Base-by-base conservation (phyloP, 2,329 filamentous ascomycete species). In the Clarireedia homoeocarpa region DNA sequence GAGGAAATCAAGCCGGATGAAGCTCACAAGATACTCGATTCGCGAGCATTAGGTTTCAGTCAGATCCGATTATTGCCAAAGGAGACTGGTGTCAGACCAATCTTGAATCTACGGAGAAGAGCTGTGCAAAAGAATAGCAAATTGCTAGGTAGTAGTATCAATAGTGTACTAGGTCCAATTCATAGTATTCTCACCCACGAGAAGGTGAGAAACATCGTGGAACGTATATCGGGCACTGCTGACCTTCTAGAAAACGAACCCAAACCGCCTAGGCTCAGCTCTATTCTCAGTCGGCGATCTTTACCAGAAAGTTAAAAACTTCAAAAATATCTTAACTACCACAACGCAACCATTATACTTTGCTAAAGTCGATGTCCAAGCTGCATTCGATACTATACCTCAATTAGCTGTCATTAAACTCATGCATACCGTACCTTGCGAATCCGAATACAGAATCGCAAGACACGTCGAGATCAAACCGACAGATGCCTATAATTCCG, bases 371-470 rank as follows among this genome's bases (percentile, higher is more conserved):
- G 94, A 99, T 67, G 91, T 99, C 20, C 82, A 89, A 68, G 84
- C 89, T 2, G 95, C 92, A 64, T 99, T 96, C 69, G 94, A 99
- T 70, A 96, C 88, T 0, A 96, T 99, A 46, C 94, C 94, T 0
- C 94, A 97, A 69, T 72, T 79, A 26, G 81, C 83, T 1, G 75
- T 97, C 17, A 67, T 96, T 36, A 69, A 76, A 24, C 74, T 97
- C 26, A 79, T 95, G 60, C 70, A 61, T 57, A 84, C 67, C 52
- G 82, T 80, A 61, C 81, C 71, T 60, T 74, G 73, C 12, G 74
- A 86, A 56, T 71, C 77, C 3, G 73, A 75, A 23, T 99, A 99
- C 67, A 77, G 79, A 6, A 78, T 95, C 48, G 78, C 79, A 6
- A 91, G 85, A 61, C 86, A 96, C 65, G 82, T 84, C 6, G 86